These are phyloP conservation scores for Barnettozyma wickerhamii DNA, from an alignment of 805 yeast genomes.

Conservation along the genomic window DNA sequence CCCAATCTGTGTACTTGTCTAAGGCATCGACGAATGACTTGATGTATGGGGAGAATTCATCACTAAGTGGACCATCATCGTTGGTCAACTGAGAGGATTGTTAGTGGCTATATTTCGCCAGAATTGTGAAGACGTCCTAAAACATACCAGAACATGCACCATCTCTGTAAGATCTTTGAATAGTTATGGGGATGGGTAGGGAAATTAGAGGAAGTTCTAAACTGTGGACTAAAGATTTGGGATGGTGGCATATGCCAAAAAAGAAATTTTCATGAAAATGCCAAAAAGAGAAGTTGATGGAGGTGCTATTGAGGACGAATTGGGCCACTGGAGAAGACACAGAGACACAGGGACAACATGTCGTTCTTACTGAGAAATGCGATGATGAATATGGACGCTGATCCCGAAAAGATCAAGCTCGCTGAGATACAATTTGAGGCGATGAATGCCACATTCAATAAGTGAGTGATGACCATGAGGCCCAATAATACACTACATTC, in stretches of 20 bases:
- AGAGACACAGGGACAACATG: constrained; percentile 34
- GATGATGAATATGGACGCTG: constrained; percentile 45
- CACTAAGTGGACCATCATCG: constrained; percentile 94
- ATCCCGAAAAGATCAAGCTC: constrained; percentile 53
- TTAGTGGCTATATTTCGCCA: no score
- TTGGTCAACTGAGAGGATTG: constrained; percentile 53
- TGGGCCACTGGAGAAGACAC: no score
- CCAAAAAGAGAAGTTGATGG: no score
- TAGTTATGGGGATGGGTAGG: no score
- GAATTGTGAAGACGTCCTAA: no score
- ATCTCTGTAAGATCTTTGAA: not conserved
- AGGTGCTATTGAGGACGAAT: no score
- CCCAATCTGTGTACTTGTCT: constrained; percentile 68
- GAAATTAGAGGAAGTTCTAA: no score
- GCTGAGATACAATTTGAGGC: constrained; percentile 71
- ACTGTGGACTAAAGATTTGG: no score
- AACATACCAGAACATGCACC: constrained; percentile 15
- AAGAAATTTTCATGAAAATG: no score
- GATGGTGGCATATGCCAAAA: no score
- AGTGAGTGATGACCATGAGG: constrained; percentile 25
- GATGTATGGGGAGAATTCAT: constrained; percentile 75
- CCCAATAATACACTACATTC: no score
- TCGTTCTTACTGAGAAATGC: constrained; percentile 51
- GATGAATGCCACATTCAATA: constrained; percentile 49
- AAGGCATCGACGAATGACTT: constrained; percentile 75